Evolutionary conservation across 192 early-diverging fungal species (phyloP), one percentile per base, ranked within the genome.

Genomic region (Mortierella antarctica): DNA sequence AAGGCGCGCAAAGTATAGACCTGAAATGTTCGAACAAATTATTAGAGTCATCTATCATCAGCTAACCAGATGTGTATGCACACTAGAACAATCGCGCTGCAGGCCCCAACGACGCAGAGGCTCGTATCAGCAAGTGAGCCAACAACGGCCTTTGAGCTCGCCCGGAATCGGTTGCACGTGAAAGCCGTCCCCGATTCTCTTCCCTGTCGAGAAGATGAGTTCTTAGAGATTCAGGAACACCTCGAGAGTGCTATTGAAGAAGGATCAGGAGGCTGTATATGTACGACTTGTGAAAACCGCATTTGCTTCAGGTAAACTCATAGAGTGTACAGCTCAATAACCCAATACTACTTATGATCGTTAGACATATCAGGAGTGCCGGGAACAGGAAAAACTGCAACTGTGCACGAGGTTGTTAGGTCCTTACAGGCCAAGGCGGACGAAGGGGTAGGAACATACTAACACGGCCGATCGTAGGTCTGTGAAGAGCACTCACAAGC

Each of bases 321-420:
- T 31, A 31, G 31, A 31, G 31, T 23, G 18, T 17, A 10, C 31
- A 21, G 13, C 54, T 21, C 7, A 12, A 21, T 56, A 6, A 6
- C 18, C 31, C 31, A 31, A 2, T 31, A 31, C 31, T 31, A 31
- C n/a, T 31, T 23, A 5, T 45, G 9, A 42, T n/a, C 1, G 66
- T 11, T 80, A 93, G 92, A 96, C 76, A 95, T 99, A 21, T 97
- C 96, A 31, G 97, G 96, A 6, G 95, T 97, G 7, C 97, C 98
- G 4, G 98, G 98, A 7, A 98, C 96, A 4, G 98, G 98, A 49
- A 99, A 99, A 82, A 99, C 98, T 0, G 98, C 97, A 0, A 98
- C 98, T 0, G 94, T 98, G 0, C 85, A 90, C 39, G 92, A 93
- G 66, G 95, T 95, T 0, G 91, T 99, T 39, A 88, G 93, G 44